These are phyloP conservation scores for Polygonum aviculare DNA, from an alignment of 148 eudicot genomes.

Conservation along the genomic window DNA sequence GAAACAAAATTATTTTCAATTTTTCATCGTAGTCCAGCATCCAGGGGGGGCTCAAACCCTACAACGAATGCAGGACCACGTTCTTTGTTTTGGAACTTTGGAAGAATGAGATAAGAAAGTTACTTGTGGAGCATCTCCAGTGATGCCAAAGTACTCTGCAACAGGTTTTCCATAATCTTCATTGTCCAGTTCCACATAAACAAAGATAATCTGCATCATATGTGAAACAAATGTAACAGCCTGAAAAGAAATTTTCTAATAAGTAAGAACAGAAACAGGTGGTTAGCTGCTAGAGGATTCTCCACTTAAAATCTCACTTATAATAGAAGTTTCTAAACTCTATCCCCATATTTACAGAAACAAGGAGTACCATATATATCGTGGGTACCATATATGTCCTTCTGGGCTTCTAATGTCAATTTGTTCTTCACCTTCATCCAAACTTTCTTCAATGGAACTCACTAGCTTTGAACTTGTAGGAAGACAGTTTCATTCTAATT, in stretches of 20 bases:
- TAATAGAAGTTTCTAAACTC: neutral
- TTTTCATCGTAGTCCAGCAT: neutral
- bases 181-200: constrained; percentile 65
- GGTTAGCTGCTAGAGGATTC: neutral
- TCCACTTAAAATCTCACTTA: neutral
- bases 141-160: constrained; percentile 76
- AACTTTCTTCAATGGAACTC: neutral
- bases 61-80: neutral
- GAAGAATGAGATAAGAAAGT: constrained; percentile 8
- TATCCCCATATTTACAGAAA: neutral
- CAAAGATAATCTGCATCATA: constrained; percentile 62
- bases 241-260: neutral
- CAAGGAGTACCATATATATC: neutral
- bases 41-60: neutral
- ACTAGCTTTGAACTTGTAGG: neutral
- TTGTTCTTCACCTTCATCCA: neutral
- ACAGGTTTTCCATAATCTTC: constrained; percentile 90
- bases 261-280: neutral
- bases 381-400: neutral
- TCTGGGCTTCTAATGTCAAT: neutral
- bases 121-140: constrained; percentile 66
- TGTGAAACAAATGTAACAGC: neutral
- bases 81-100: neutral
- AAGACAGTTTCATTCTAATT: neutral
- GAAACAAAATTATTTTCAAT: constrained; percentile 3